These are phyloP conservation scores for Plantago coronopus DNA, from an alignment of 305 asterid genomes.

Conservation along the genomic window DNA sequence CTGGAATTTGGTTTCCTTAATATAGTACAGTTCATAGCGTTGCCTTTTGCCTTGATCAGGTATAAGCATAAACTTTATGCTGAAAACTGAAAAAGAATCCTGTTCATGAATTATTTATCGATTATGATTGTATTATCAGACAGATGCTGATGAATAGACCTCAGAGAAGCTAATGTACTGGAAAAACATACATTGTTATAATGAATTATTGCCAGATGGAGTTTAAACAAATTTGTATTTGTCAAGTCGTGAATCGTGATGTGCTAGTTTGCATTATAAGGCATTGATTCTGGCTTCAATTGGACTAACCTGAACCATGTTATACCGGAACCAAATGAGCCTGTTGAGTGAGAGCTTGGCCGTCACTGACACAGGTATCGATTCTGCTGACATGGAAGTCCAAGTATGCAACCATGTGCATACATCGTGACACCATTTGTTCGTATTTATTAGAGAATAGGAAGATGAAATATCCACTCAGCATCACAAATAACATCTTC, in stretches of 20 bases:
- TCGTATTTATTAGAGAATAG: neutral
- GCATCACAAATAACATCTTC: conserved; percentile 40
- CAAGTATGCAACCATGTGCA: conserved; percentile 17
- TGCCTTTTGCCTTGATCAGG: neutral
- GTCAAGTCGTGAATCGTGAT: conserved; percentile 29
- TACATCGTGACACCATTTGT: conserved; percentile 7
- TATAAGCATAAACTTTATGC: neutral
- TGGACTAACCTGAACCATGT: conserved; percentile 15
- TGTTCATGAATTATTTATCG: neutral
- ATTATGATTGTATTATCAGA: too few relatives aligned
- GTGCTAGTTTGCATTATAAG: conserved; percentile 30
- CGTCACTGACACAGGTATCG: conserved; percentile 18
- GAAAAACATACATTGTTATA: conserved; percentile 14
- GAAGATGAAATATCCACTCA: conserved; percentile 12
- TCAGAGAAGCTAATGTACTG: neutral
- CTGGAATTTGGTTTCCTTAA: conserved; percentile 7
- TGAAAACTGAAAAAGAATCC: neutral
- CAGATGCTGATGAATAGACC: conserved; percentile 1
- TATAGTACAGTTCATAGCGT: neutral
- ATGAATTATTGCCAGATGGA: conserved; percentile 27
- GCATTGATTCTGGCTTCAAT: conserved; percentile 43
- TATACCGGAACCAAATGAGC: conserved; percentile 37
- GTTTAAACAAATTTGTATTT: conserved; percentile 32
- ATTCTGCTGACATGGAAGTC: conserved; percentile 25
- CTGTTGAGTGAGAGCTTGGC: conserved; percentile 23